These are phyloP conservation scores for Triglochin maritima DNA, from an alignment of 106 monocot genomes.

Conservation along the genomic window DNA sequence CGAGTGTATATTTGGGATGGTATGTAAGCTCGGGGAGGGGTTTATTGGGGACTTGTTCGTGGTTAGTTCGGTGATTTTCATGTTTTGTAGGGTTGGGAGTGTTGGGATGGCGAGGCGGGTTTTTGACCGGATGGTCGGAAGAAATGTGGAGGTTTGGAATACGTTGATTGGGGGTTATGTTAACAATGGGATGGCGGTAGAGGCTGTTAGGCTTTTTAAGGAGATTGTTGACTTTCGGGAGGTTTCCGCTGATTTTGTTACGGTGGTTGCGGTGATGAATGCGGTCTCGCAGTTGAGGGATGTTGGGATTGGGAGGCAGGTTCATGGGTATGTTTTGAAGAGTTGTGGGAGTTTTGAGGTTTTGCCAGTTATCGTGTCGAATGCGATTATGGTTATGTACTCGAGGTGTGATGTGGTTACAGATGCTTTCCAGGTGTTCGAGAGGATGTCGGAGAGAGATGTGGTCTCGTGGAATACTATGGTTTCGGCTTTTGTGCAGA, in stretches of 20 bases:
- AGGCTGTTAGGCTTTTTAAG: slow-evolving; percentile 50
- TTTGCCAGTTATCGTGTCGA: slow-evolving; percentile 47
- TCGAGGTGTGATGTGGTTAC: slow-evolving; percentile 58
- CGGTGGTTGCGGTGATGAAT: slow-evolving; percentile 45
- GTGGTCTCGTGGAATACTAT: slow-evolving; percentile 93
- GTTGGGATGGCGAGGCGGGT: slow-evolving; percentile 31
- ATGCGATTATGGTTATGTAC: slow-evolving; percentile 86
- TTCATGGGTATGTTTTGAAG: slow-evolving; percentile 55
- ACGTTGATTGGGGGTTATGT: slow-evolving; percentile 92
- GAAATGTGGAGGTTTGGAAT: slow-evolving; percentile 84
- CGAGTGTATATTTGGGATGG: slow-evolving; percentile 34
- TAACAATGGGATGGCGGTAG: slow-evolving; percentile 37
- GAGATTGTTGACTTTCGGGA: slow-evolving; percentile 27
- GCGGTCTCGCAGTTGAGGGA: slow-evolving; percentile 57
- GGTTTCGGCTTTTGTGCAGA: slow-evolving; percentile 76
- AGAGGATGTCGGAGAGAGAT: slow-evolving; percentile 56
- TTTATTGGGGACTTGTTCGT: slow-evolving; percentile 42
- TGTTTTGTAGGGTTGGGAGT: slow-evolving; percentile 49
- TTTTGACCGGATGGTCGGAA: slow-evolving; percentile 40
- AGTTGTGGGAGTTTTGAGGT: background rate
- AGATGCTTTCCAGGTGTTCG: slow-evolving; percentile 60
- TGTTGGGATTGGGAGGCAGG: slow-evolving; percentile 49
- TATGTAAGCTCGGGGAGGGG: slow-evolving; percentile 41
- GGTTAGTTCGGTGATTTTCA: slow-evolving; percentile 49
- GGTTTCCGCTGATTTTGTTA: slow-evolving; percentile 45